phyloP scores from a whole-genome alignment of 1,284 basidiomycete species.

The Coriolopsis trogii region DNA sequence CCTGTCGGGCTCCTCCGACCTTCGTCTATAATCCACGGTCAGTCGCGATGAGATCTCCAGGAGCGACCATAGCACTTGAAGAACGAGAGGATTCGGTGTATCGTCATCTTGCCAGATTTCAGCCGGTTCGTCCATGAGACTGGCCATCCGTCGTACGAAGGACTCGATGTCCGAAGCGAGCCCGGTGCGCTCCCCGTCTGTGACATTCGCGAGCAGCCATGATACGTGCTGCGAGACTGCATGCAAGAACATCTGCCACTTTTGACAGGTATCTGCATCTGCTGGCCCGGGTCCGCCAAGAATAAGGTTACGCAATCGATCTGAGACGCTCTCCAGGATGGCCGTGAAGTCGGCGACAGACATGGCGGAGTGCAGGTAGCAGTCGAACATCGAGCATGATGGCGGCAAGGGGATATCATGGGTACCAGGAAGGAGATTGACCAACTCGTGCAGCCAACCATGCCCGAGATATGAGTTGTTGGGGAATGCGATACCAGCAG shows the following conservation, averaged over 20 bases:
- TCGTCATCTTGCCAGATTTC: slow-evolving; percentile 28
- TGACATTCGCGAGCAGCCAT: slow-evolving; percentile 25
- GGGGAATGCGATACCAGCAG: slow-evolving; percentile 53
- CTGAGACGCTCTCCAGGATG: slow-evolving; percentile 25
- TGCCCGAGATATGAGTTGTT: slow-evolving; percentile 53
- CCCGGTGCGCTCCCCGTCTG: slow-evolving; percentile 16
- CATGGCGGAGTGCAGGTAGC: slow-evolving; percentile 23
- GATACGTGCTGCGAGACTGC: slow-evolving; percentile 29
- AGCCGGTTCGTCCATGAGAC: slow-evolving; percentile 23
- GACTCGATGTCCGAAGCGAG: slow-evolving; percentile 40
- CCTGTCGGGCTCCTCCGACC: slow-evolving; percentile 26
- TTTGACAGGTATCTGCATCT: slow-evolving; percentile 35
- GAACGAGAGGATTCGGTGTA: slow-evolving; percentile 42
- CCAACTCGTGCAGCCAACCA: slow-evolving; percentile 59
- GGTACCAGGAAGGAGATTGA: slow-evolving; percentile 10
- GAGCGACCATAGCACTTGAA: slow-evolving; percentile 58
- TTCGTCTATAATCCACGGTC: slow-evolving; percentile 26
- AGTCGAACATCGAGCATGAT: slow-evolving; percentile 20
- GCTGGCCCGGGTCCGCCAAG: slow-evolving; percentile 39
- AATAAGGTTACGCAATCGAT: slow-evolving; percentile 36
- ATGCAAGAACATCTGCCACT: slow-evolving; percentile 31
- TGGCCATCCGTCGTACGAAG: slow-evolving; percentile 43
- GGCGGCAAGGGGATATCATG: slow-evolving; percentile 8
- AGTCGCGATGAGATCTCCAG: slow-evolving; percentile 59
- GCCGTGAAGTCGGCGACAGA: slow-evolving; percentile 26